Evolutionary conservation across 495 filamentous ascomycete species (phyloP).

Genomic region (Lasiosphaeria miniovina): DNA sequence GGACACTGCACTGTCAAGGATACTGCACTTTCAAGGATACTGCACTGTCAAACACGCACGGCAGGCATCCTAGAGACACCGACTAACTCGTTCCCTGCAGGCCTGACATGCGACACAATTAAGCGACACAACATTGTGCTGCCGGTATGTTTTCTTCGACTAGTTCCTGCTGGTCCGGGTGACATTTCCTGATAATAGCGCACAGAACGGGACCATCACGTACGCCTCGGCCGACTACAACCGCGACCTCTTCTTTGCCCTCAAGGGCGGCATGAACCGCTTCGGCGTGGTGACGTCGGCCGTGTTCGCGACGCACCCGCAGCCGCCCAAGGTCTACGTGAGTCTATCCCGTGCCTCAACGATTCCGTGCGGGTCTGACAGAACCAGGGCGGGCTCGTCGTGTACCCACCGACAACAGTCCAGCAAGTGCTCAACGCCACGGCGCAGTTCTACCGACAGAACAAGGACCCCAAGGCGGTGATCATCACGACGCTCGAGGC

Average conservation of each 20-base stretch:
- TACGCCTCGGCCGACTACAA: slow-evolving; percentile 27
- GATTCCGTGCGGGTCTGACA: neutral
- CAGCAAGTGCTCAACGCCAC: slow-evolving; percentile 51
- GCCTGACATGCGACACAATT: slow-evolving; percentile 26
- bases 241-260: slow-evolving; percentile 55
- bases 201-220: slow-evolving; percentile 27
- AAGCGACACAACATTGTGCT: slow-evolving; percentile 22
- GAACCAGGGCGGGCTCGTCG: slow-evolving; percentile 46
- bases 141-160: slow-evolving; percentile 16
- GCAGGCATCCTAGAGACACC: neutral
- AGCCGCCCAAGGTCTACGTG: slow-evolving; percentile 20
- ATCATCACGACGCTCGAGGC: slow-evolving; percentile 52
- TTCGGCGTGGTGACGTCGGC: slow-evolving; percentile 54
- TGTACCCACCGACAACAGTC: slow-evolving; percentile 24
- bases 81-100: neutral
- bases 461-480: slow-evolving; percentile 38
- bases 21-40: too few relatives aligned
- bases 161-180: neutral
- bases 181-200: neutral
- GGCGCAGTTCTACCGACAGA: slow-evolving; percentile 47
- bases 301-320: slow-evolving; percentile 44
- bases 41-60: too few relatives aligned
- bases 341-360: neutral
- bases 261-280: slow-evolving; percentile 50
- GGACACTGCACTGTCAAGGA: too few relatives aligned